phyloP scores from a whole-genome alignment of 306 rosid genomes.

The Cajanus cajan region DNA sequence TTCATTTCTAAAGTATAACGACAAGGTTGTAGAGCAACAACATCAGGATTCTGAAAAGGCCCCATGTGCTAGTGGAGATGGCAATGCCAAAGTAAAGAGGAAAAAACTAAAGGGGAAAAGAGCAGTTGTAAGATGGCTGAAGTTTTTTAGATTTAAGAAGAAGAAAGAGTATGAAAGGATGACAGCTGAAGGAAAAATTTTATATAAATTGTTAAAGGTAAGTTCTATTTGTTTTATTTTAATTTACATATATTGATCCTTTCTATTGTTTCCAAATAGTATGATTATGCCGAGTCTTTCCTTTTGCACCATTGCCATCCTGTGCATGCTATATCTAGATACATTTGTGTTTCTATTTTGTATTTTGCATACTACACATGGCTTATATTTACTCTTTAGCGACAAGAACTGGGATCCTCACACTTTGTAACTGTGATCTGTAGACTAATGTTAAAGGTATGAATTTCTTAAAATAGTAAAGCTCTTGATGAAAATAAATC shows the following conservation, averaged over 20 bases:
- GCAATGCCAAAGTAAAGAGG: constrained; percentile 49
- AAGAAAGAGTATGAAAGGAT: constrained; percentile 78
- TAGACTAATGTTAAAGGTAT: not conserved
- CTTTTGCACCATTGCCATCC: not conserved
- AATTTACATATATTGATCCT: not conserved
- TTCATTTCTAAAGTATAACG: constrained; percentile 31
- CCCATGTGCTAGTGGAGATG: constrained; percentile 17
- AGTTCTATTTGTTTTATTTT: not conserved
- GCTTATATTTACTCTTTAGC: constrained; percentile 8
- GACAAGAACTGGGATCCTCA: not conserved
- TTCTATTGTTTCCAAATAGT: constrained; percentile 11
- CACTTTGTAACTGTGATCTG: not conserved
- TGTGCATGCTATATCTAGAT: not conserved
- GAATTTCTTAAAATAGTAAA: not conserved
- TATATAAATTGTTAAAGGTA: constrained; percentile 75
- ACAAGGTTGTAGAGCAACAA: constrained; percentile 41
- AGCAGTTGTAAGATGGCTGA: constrained; percentile 89
- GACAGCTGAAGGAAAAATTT: constrained; percentile 76
- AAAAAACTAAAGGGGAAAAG: constrained; percentile 80
- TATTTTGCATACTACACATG: not conserved
- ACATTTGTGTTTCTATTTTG: not conserved
- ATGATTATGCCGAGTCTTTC: constrained; percentile 10
- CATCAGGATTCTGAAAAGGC: constrained; percentile 32
- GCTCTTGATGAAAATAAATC: not conserved
- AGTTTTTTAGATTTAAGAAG: constrained; percentile 80